Conservation (phyloP, 306 rosid species). For the Rosa chinensis region DNA sequence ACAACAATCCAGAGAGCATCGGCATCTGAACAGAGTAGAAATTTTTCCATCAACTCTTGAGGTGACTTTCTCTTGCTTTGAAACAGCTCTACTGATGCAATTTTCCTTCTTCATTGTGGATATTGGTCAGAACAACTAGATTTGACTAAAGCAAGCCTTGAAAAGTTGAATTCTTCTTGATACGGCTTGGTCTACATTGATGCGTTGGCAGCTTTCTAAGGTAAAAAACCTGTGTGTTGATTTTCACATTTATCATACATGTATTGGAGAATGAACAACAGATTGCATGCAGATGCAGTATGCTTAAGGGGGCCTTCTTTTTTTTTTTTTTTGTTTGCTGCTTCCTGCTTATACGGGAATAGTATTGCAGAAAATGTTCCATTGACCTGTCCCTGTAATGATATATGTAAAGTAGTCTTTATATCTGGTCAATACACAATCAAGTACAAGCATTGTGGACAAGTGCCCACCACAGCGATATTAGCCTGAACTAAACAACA, state of each 20-base stretch:
- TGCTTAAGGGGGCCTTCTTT: no score
- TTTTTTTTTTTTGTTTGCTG: no score
- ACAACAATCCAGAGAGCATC: constrained; percentile 61
- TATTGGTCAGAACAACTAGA: constrained; percentile 54
- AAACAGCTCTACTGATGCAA: constrained; percentile 8
- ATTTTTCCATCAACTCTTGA: background rate
- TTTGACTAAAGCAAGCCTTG: constrained; percentile 52
- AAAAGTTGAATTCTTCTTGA: constrained; percentile 45
- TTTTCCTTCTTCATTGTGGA: constrained; percentile 1
- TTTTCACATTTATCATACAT: background rate
- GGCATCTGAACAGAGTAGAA: constrained; percentile 61
- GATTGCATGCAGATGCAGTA: no score
- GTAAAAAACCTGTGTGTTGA: background rate
- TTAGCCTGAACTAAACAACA: background rate
- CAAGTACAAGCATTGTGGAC: background rate
- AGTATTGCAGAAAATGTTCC: background rate
- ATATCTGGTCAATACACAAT: background rate
- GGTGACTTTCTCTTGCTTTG: background rate
- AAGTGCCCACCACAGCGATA: background rate
- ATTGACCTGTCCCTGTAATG: background rate
- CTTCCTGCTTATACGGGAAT: background rate
- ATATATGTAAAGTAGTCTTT: background rate
- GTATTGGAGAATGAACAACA: background rate
- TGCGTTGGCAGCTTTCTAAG: background rate
- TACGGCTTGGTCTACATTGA: background rate